These are phyloP conservation scores for Pleurotus platypus DNA, from an alignment of 768 basidiomycete genomes.

Conservation along the genomic window DNA sequence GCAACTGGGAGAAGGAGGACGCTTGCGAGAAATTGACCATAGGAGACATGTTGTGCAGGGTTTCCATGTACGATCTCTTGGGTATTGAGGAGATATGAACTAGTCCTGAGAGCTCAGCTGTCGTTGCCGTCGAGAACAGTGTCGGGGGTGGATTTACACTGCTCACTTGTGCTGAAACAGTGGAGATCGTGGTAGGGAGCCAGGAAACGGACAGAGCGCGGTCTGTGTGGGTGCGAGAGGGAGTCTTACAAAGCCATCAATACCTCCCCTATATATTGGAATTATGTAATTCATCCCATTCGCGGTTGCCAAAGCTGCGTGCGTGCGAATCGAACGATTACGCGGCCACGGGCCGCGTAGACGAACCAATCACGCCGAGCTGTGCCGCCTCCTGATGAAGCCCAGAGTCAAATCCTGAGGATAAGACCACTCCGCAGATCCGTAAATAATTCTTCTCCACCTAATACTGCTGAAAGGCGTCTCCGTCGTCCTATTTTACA, in stretches of 20 bases:
- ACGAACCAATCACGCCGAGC: background rate
- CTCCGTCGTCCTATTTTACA: too few species aligned
- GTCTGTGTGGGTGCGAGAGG: slow-evolving; percentile 4
- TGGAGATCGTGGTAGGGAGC: slow-evolving; percentile 1
- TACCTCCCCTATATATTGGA: slow-evolving; percentile 1
- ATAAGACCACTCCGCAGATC: too few species aligned
- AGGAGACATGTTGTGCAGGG: slow-evolving; percentile 40
- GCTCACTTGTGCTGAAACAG: background rate
- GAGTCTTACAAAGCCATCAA: slow-evolving; percentile 11
- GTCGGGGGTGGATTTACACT: background rate
- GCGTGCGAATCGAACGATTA: background rate
- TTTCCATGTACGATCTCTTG: slow-evolving; percentile 38
- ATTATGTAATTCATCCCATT: slow-evolving; percentile 8
- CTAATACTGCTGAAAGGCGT: too few species aligned
- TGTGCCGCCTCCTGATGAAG: background rate
- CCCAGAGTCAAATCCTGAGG: background rate
- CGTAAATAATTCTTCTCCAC: too few species aligned
- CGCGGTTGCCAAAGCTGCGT: background rate
- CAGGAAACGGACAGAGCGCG: slow-evolving; percentile 2
- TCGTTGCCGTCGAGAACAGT: background rate
- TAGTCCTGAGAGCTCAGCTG: too few species aligned
- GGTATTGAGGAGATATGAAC: too few species aligned
- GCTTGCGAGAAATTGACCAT: slow-evolving; percentile 70
- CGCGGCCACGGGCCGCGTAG: slow-evolving; percentile 6
- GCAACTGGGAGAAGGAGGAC: slow-evolving; percentile 56